phyloP scores from a whole-genome alignment of 805 yeast species.

The Pichia thaimueangensis region DNA sequence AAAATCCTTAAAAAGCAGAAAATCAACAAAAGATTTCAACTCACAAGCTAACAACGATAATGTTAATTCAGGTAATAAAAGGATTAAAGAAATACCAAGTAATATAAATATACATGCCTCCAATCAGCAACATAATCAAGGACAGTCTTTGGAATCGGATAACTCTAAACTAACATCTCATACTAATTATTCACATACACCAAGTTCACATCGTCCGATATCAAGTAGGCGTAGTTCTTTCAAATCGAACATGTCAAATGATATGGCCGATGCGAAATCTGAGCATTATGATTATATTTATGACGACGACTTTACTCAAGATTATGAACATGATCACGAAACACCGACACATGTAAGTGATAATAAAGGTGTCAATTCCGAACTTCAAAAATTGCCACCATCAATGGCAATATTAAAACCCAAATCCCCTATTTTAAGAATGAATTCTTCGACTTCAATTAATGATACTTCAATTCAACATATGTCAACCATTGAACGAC shows the following conservation, averaged over 20 bases:
- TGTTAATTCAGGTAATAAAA: too few species aligned
- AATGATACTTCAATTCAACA: constrained; percentile 16
- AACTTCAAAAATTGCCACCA: constrained; percentile 30
- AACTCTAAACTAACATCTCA: neutral
- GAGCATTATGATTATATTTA: constrained; percentile 20
- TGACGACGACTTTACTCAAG: constrained; percentile 12
- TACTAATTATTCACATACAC: constrained; percentile 7
- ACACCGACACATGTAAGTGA: neutral
- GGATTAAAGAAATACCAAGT: too few species aligned
- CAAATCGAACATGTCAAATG: constrained; percentile 1
- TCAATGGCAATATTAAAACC: constrained; percentile 31
- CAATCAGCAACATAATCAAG: too few species aligned
- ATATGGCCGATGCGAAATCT: constrained; percentile 8
- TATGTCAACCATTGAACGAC: constrained; percentile 11
- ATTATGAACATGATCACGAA: too few species aligned
- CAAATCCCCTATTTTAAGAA: constrained; percentile 28
- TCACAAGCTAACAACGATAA: too few species aligned
- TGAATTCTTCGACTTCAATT: constrained; percentile 27
- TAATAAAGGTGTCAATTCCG: constrained; percentile 1
- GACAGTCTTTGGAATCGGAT: too few species aligned
- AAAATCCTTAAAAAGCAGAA: constrained; percentile 26
- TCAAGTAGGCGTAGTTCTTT: constrained; percentile 10
- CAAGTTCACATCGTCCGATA: neutral
- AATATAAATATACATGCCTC: too few species aligned
- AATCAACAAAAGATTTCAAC: constrained; percentile 20